Conservation (phyloP, 139 green algal genomes). For the Nannochloris sp. region DNA sequence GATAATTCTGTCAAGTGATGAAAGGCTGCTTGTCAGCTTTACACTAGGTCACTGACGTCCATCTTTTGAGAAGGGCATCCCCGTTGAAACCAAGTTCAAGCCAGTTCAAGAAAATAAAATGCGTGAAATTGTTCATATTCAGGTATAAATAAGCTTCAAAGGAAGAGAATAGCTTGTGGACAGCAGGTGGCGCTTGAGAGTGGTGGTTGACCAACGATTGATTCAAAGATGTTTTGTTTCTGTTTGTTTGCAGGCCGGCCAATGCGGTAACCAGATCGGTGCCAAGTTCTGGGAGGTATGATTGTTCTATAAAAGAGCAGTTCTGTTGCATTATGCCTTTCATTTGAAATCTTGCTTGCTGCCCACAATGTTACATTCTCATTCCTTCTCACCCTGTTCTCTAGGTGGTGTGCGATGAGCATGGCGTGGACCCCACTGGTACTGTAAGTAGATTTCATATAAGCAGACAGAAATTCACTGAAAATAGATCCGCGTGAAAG, state of each 20-base stretch:
- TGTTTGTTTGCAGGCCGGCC: conserved; percentile 58
- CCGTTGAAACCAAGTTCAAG: too few relatives aligned
- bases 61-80: too few relatives aligned
- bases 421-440: conserved; percentile 89
- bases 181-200: neutral
- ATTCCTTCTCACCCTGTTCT: neutral
- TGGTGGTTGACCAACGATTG: neutral
- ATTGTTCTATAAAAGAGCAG: neutral
- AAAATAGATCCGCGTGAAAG: neutral
- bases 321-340: neutral
- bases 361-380: too few relatives aligned
- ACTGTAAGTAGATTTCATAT: conserved; percentile 41
- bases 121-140: conserved; percentile 94
- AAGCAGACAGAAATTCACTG: neutral
- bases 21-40: too few relatives aligned
- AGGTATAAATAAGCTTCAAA: too few relatives aligned
- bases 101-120: too few relatives aligned
- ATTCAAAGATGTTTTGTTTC: neutral
- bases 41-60: too few relatives aligned
- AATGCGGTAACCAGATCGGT: conserved; percentile 98
- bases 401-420: conserved; percentile 77
- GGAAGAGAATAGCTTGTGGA: neutral
- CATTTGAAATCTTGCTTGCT: neutral
- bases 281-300: conserved; percentile 92
- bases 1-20: too few relatives aligned